Evolutionary conservation across 371 early-diverging fungal species (phyloP).

Genomic region (Paraphysoderma sedebokerense): DNA sequence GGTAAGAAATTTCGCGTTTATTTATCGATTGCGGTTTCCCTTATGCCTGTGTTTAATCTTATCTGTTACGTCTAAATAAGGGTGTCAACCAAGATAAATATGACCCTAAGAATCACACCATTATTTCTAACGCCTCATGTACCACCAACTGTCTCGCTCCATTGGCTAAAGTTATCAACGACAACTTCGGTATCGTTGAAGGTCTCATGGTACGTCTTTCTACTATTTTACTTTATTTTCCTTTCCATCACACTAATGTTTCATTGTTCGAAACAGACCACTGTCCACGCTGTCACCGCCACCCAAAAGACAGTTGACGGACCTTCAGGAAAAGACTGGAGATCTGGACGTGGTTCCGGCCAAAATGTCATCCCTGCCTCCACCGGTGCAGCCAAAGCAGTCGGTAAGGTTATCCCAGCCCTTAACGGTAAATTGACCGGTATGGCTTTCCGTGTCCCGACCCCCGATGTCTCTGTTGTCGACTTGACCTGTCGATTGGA

Average conservation of each 20-base stretch:
- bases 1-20: too few relatives aligned
- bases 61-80: background rate
- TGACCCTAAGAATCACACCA: slow-evolving; percentile 48
- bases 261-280: too few relatives aligned
- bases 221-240: background rate
- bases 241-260: slow-evolving; percentile 17
- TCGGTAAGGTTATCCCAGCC: slow-evolving; percentile 94
- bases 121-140: slow-evolving; percentile 98
- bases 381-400: slow-evolving; percentile 99
- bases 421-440: slow-evolving; percentile 96
- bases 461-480: slow-evolving; percentile 95
- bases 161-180: slow-evolving; percentile 94
- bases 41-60: slow-evolving; percentile 1
- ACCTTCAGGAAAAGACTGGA: slow-evolving; percentile 94
- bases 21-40: background rate
- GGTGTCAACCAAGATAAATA: slow-evolving; percentile 94
- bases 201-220: slow-evolving; percentile 30
- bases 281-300: slow-evolving; percentile 96
- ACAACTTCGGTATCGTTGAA: slow-evolving; percentile 76
- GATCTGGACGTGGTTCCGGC: slow-evolving; percentile 90
- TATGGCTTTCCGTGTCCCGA: slow-evolving; percentile 97
- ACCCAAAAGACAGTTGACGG: slow-evolving; percentile 99
- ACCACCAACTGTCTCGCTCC: slow-evolving; percentile 99
- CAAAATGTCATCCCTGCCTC: slow-evolving; percentile 99
- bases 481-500: slow-evolving; percentile 89